Percentiles rank a stretch among this genome's conserved stretches.
These are phyloP conservation scores for Bipolaris gigantea DNA, from an alignment of 2,329 filamentous ascomycete species.

Conservation along the genomic window DNA sequence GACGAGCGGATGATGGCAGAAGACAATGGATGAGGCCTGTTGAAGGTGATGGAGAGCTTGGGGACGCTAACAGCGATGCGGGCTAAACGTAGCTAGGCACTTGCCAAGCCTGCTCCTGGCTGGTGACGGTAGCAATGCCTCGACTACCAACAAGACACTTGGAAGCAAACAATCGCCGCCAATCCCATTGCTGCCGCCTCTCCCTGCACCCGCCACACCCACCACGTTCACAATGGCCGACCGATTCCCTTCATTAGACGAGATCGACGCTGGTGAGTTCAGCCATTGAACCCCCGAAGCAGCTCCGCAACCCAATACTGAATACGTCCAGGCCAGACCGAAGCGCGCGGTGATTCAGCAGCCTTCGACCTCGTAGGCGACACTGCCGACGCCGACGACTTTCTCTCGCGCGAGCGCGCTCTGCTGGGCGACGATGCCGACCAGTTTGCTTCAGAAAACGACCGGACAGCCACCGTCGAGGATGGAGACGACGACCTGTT, in stretches of 20 bases:
- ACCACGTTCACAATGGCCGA: constrained; percentile 49
- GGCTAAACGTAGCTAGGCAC: constrained; percentile 25
- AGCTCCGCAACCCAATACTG: constrained; percentile 28
- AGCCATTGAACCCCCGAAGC: constrained; percentile 25
- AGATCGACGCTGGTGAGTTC: constrained; percentile 55
- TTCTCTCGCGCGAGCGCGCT: constrained; percentile 88
- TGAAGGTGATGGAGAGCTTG: constrained; percentile 19
- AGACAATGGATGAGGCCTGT: constrained; percentile 15
- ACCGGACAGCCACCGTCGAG: constrained; percentile 66
- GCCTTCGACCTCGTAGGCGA: constrained; percentile 55
- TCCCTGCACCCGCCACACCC: background rate
- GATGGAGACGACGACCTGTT: constrained; percentile 72
- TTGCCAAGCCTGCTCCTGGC: constrained; percentile 22
- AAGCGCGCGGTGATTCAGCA: constrained; percentile 56
- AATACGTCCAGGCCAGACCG: constrained; percentile 64
- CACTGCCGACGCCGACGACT: constrained; percentile 72
- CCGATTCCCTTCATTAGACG: constrained; percentile 56
- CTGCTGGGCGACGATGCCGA: constrained; percentile 89
- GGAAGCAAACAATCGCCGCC: constrained; percentile 26
- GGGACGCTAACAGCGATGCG: constrained; percentile 25
- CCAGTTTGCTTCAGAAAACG: constrained; percentile 79
- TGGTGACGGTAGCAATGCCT: constrained; percentile 13
- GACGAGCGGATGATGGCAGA: constrained; percentile 19
- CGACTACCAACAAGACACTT: constrained; percentile 17
- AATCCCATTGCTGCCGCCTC: constrained; percentile 3